Evolutionary conservation across 129 eudicot genomes (phyloP).

Genomic region (Artemisia argyi): DNA sequence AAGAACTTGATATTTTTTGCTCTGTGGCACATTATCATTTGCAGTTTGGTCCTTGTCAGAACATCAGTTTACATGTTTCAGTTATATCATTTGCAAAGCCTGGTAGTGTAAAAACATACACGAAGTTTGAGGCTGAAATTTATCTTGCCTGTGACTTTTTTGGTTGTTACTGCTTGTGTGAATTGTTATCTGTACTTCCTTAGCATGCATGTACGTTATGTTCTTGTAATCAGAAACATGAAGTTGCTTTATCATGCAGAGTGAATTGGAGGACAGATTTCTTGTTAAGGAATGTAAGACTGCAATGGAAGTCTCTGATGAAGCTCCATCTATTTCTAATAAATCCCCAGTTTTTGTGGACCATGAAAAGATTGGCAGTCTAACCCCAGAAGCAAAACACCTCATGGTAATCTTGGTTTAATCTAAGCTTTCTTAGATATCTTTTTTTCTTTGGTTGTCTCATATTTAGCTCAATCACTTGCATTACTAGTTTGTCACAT

Average conservation of each 20-base stretch:
- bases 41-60: too few relatives aligned
- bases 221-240: constrained; percentile 9
- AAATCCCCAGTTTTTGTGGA: constrained; percentile 31
- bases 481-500: constrained; percentile 8
- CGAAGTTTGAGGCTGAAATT: too few relatives aligned
- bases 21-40: background rate
- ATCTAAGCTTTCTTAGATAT: constrained; percentile 1
- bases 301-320: constrained; percentile 69
- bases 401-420: constrained; percentile 21
- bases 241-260: constrained; percentile 39
- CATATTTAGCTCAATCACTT: background rate
- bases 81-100: too few relatives aligned
- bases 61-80: too few relatives aligned
- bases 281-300: constrained; percentile 57
- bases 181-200: background rate
- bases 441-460: background rate
- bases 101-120: too few relatives aligned
- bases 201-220: background rate
- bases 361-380: constrained; percentile 17
- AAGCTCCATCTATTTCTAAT: constrained; percentile 41
- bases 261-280: constrained; percentile 61
- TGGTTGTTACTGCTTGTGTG: constrained; percentile 15
- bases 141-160: background rate
- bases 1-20: too few relatives aligned
- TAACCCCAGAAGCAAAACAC: constrained; percentile 20